Evolutionary conservation across 2,329 filamentous ascomycete species (phyloP).

Genomic region (Cytospora mali): DNA sequence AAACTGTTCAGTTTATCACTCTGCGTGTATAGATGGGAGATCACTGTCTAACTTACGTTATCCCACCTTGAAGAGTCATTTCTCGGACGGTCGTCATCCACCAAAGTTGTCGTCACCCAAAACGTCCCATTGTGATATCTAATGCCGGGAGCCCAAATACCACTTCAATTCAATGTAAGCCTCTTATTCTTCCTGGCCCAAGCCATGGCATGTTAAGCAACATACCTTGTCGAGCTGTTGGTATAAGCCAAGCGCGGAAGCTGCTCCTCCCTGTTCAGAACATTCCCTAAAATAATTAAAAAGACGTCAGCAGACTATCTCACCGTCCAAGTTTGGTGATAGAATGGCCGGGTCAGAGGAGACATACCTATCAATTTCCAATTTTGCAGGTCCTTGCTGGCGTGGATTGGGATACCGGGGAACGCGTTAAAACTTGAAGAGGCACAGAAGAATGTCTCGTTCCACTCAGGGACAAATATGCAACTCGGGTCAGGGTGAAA

Average conservation of each 20-base stretch:
- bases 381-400: constrained; percentile 45
- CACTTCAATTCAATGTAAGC: constrained; percentile 27
- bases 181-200: not conserved
- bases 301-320: not conserved
- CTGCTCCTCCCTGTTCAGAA: constrained; percentile 40
- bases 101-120: constrained; percentile 37
- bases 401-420: constrained; percentile 48
- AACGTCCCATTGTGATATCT: constrained; percentile 37
- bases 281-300: constrained; percentile 40
- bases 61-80: constrained; percentile 41
- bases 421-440: constrained; percentile 48
- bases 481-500: constrained; percentile 49
- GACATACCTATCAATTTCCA: constrained; percentile 41
- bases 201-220: not conserved
- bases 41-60: constrained; percentile 33
- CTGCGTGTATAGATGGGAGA: not conserved
- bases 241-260: constrained; percentile 38
- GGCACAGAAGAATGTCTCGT: constrained; percentile 47
- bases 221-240: constrained; percentile 37
- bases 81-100: constrained; percentile 41
- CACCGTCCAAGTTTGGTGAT: not conserved
- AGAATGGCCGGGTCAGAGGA: no score
- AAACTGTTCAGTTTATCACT: not conserved
- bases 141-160: constrained; percentile 40
- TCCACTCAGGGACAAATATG: constrained; percentile 41